Evolutionary conservation across 768 basidiomycete genomes (phyloP).

Genomic region (Suillus brevipes): DNA sequence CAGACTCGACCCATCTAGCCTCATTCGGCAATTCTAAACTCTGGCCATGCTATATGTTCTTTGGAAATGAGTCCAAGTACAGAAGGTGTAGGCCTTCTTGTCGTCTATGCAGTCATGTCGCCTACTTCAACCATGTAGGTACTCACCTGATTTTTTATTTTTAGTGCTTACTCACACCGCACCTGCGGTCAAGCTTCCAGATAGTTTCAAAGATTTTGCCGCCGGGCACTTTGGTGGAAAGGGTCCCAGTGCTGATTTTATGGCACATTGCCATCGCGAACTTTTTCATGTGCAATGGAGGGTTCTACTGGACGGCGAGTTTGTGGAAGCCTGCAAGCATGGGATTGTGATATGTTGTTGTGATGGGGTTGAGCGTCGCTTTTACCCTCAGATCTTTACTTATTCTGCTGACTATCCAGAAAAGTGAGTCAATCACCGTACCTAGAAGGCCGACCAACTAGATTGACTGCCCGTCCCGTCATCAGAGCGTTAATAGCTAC

Average conservation of each 20-base stretch:
- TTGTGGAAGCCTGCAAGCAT: not conserved
- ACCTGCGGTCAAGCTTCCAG: constrained; percentile 11
- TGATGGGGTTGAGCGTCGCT: constrained; percentile 9
- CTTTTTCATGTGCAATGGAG: not conserved
- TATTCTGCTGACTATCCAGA: constrained; percentile 38
- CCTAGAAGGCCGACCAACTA: not conserved
- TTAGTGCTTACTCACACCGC: not conserved
- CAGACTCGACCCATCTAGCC: constrained; percentile 33
- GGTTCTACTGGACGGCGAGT: not conserved
- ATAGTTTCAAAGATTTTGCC: constrained; percentile 16
- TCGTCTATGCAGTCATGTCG: constrained; percentile 10
- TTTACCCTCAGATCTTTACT: constrained; percentile 28
- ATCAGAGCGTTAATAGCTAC: constrained; percentile 23
- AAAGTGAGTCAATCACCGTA: constrained; percentile 24
- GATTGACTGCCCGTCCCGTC: not conserved
- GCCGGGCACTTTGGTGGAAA: constrained; percentile 3
- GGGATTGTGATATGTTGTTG: constrained; percentile 14
- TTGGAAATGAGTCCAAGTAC: constrained; percentile 26
- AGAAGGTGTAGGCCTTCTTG: constrained; percentile 17
- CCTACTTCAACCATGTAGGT: constrained; percentile 13
- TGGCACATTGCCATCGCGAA: not conserved
- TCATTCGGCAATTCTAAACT: constrained; percentile 30
- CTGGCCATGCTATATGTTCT: constrained; percentile 27
- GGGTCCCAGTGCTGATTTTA: not conserved
- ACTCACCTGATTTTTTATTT: not conserved